Percentiles rank a stretch among this genome's conserved stretches.
These are phyloP conservation scores for Parastagonospora nodorum DNA, from an alignment of 2,329 filamentous ascomycete species.

Conservation along the genomic window DNA sequence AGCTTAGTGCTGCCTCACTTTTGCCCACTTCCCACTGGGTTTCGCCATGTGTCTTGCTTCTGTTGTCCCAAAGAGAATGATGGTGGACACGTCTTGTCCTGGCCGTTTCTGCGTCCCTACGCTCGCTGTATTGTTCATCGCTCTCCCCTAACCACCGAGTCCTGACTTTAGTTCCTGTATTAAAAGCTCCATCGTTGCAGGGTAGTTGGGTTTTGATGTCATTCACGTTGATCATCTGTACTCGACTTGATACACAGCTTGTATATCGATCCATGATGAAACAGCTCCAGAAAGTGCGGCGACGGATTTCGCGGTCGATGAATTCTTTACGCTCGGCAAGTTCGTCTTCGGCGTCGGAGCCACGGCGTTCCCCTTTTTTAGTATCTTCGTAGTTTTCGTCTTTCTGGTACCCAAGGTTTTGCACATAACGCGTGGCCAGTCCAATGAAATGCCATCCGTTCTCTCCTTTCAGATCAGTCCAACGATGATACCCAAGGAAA, in stretches of 20 bases:
- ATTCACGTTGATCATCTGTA: constrained; percentile 62
- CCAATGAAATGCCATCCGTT: constrained; percentile 71
- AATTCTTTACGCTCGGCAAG: constrained; percentile 48
- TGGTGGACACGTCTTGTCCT: constrained; percentile 1
- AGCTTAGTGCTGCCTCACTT: constrained; percentile 54
- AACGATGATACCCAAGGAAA: constrained; percentile 74
- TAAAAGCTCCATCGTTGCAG: constrained; percentile 68
- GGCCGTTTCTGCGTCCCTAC: constrained; percentile 13
- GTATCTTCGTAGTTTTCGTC: constrained; percentile 26
- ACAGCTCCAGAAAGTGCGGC: constrained; percentile 76
- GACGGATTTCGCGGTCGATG: constrained; percentile 66
- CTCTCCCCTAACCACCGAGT: constrained; percentile 38
- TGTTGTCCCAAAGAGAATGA: neutral
- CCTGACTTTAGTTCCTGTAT: constrained; percentile 63
- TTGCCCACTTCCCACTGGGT: constrained; percentile 59
- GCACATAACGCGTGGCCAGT: constrained; percentile 63
- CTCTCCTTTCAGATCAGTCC: constrained; percentile 66
- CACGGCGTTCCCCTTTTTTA: constrained; percentile 22
- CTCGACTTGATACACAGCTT: constrained; percentile 66
- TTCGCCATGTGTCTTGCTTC: constrained; percentile 36
- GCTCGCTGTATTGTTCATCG: constrained; percentile 15
- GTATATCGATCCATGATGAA: constrained; percentile 74
- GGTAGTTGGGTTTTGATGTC: constrained; percentile 69
- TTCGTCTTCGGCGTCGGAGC: constrained; percentile 7
- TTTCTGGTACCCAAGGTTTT: constrained; percentile 34